These are phyloP conservation scores for Mycosarcoma mackinlayi DNA, from an alignment of 1,284 basidiomycete species.

Conservation along the genomic window DNA sequence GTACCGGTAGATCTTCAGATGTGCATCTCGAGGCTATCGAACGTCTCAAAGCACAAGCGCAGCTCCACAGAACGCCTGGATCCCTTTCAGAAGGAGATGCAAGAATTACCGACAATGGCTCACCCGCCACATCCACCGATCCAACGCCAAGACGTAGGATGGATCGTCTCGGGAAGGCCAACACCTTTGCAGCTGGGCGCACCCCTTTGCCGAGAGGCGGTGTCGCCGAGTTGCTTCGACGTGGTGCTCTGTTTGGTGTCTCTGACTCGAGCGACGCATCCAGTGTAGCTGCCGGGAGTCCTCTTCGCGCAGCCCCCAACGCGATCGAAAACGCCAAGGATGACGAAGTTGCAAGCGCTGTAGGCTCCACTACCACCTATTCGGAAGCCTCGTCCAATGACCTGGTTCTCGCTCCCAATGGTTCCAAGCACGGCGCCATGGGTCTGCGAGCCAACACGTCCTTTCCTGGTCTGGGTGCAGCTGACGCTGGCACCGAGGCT, in stretches of 20 bases:
- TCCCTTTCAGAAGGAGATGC: conserved; percentile 33
- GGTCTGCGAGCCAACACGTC: conserved; percentile 49
- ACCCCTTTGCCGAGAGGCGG: conserved; percentile 47
- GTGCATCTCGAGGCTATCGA: conserved; percentile 38
- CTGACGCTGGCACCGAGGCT: conserved; percentile 45
- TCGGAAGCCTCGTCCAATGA: conserved; percentile 49
- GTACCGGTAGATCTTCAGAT: conserved; percentile 32
- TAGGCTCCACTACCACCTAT: conserved; percentile 26
- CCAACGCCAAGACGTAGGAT: conserved; percentile 35
- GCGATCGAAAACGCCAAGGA: conserved; percentile 18
- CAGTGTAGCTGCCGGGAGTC: conserved; percentile 18
- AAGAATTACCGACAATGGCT: conserved; percentile 9
- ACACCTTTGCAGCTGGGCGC: conserved; percentile 45
- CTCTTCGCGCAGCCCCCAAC: conserved; percentile 19
- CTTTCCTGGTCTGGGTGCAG: conserved; percentile 47
- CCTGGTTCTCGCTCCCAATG: conserved; percentile 34
- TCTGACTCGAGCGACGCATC: conserved; percentile 32
- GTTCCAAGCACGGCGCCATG: conserved; percentile 37
- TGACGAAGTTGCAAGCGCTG: conserved; percentile 34
- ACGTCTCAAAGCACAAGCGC: conserved; percentile 41
- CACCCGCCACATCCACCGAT: conserved; percentile 17
- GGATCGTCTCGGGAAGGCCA: conserved; percentile 49
- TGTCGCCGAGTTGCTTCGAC: conserved; percentile 40
- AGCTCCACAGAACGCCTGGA: conserved; percentile 29
- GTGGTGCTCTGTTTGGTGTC: conserved; percentile 41